Evolutionary conservation across 2,329 filamentous ascomycete genomes (phyloP).

Genomic region (Fusarium goolgardi): DNA sequence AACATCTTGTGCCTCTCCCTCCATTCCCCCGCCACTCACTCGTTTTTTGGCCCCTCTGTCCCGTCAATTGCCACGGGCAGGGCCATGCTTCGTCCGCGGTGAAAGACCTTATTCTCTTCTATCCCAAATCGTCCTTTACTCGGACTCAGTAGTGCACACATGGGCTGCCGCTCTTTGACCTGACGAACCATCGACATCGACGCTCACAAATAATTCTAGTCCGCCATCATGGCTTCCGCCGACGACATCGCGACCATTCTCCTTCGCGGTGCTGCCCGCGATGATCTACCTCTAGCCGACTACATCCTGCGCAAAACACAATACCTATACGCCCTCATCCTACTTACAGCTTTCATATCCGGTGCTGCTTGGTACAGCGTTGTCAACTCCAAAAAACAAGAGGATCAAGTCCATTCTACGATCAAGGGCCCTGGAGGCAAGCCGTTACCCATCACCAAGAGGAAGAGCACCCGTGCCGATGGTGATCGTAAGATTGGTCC

Average conservation of each 20-base stretch:
- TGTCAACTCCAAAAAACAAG: slow-evolving; percentile 62
- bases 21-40: slow-evolving; percentile 42
- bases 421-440: slow-evolving; percentile 87
- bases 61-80: slow-evolving; percentile 53
- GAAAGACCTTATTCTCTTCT: slow-evolving; percentile 47
- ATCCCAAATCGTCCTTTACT: slow-evolving; percentile 30
- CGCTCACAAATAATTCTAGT: slow-evolving; percentile 46
- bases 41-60: slow-evolving; percentile 39
- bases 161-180: slow-evolving; percentile 41
- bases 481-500: slow-evolving; percentile 58
- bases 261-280: slow-evolving; percentile 40
- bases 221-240: slow-evolving; percentile 52
- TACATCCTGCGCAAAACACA: slow-evolving; percentile 60
- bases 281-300: slow-evolving; percentile 52
- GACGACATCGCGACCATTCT: slow-evolving; percentile 49
- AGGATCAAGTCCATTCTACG: slow-evolving; percentile 59
- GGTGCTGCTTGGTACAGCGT: slow-evolving; percentile 65
- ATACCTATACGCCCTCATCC: slow-evolving; percentile 64
- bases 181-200: slow-evolving; percentile 33
- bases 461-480: slow-evolving; percentile 60
- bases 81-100: slow-evolving; percentile 56
- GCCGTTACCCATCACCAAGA: slow-evolving; percentile 78
- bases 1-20: slow-evolving; percentile 44
- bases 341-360: slow-evolving; percentile 64
- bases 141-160: slow-evolving; percentile 36